Percentiles rank a stretch among this genome's conserved stretches.
Evolutionary conservation across 2,329 filamentous ascomycete genomes (phyloP).

Genomic region (Exophiala xenobiotica): DNA sequence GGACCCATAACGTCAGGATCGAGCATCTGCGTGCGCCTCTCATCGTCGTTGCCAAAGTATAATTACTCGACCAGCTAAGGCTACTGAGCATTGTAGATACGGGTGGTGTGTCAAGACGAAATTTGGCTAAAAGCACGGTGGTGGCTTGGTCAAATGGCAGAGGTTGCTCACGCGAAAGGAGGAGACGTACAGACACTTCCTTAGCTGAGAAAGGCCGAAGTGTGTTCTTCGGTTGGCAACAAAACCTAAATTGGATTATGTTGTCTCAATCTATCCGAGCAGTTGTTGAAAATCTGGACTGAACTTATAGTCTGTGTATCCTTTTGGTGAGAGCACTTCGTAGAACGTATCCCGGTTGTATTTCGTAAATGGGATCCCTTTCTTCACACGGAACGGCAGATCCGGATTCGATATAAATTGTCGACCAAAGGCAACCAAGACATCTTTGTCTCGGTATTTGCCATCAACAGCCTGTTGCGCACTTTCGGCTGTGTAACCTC

Average conservation of each 20-base stretch:
- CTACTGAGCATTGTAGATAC: no score
- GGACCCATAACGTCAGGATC: no score
- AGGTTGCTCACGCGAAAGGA: no score
- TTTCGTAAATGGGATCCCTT: conserved; percentile 30
- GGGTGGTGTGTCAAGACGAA: no score
- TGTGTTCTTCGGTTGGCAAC: neutral
- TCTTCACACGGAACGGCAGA: conserved; percentile 45
- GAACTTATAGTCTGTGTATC: conserved; percentile 11
- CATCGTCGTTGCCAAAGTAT: no score
- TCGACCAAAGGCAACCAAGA: conserved; percentile 49
- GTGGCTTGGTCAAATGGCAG: no score
- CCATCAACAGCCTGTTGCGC: conserved; percentile 50
- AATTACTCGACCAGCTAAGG: no score
- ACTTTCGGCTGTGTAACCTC: conserved; percentile 45
- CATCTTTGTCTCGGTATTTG: conserved; percentile 45
- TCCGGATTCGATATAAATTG: conserved; percentile 53
- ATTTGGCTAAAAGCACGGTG: no score
- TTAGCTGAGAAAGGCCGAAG: neutral
- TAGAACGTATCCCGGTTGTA: conserved; percentile 24
- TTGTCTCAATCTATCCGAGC: neutral
- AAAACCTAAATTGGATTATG: neutral
- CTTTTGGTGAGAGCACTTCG: conserved; percentile 5
- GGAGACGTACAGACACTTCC: neutral
- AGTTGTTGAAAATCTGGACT: neutral
- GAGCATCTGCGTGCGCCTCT: no score